phyloP scores from a whole-genome alignment of 108 stramenopile species.

The Nitzschia sp. region DNA sequence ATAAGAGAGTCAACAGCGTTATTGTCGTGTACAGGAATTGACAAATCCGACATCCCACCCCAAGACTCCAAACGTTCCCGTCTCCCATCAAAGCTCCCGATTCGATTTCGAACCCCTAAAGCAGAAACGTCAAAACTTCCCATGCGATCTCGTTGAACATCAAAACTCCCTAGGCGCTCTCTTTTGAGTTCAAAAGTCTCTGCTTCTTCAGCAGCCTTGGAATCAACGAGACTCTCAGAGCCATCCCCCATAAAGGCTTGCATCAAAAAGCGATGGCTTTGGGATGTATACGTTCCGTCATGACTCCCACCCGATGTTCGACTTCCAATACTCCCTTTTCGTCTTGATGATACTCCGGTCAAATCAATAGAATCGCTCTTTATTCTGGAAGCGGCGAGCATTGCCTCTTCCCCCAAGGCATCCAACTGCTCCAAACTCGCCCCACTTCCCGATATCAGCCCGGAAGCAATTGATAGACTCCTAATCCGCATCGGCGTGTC shows the following conservation, averaged over 20 bases:
- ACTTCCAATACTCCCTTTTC: constrained; percentile 16
- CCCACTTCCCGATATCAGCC: not conserved
- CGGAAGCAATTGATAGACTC: not conserved
- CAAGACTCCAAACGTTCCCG: constrained; percentile 78
- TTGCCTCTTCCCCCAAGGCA: constrained; percentile 41
- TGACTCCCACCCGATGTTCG: constrained; percentile 25
- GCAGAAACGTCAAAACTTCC: constrained; percentile 19
- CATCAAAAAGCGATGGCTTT: constrained; percentile 41
- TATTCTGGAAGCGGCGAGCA: constrained; percentile 20
- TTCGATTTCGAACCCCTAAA: constrained; percentile 3
- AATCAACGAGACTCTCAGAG: constrained; percentile 28
- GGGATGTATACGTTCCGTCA: constrained; percentile 28
- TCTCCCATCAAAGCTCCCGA: constrained; percentile 28
- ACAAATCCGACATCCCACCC: constrained; percentile 87
- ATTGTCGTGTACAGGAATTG: constrained; percentile 32
- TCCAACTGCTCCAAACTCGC: constrained; percentile 50
- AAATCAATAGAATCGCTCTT: constrained; percentile 12
- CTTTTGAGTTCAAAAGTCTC: constrained; percentile 24
- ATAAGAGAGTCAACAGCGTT: constrained; percentile 21
- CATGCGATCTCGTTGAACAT: constrained; percentile 13
- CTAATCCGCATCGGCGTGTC: not conserved
- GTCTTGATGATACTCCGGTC: not conserved
- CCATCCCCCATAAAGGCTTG: constrained; percentile 53
- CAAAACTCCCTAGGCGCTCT: constrained; percentile 24
- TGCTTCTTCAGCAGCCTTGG: constrained; percentile 29